phyloP scores from a whole-genome alignment of 176 grass and related monocot species.

The Carex parvula region DNA sequence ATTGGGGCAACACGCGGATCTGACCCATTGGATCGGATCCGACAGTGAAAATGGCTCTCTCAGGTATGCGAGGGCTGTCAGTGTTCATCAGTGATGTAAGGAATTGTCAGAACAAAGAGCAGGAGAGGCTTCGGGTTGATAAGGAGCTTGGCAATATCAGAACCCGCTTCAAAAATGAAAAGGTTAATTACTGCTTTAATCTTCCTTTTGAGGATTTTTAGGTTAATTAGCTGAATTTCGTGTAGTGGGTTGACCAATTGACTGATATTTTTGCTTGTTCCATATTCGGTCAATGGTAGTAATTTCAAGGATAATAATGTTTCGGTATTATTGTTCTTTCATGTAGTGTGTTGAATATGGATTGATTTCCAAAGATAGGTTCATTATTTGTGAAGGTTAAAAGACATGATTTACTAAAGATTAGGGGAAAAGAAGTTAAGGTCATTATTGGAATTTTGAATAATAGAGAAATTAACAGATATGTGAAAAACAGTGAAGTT shows the following conservation, averaged over 20 bases:
- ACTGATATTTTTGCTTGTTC: background rate
- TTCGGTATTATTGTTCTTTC: background rate
- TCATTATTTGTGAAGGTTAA: background rate
- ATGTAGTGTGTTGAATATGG: background rate
- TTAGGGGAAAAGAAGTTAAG: background rate
- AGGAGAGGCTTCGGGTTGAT: constrained; percentile 96
- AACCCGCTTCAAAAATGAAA: constrained; percentile 92
- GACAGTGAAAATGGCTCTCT: constrained; percentile 65
- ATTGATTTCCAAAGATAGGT: background rate
- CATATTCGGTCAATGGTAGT: background rate
- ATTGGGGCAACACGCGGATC: constrained; percentile 50
- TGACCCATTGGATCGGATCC: constrained; percentile 34
- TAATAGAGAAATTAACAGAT: background rate
- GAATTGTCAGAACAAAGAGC: constrained; percentile 99
- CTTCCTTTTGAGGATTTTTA: constrained; percentile 10
- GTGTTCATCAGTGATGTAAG: constrained; percentile 99
- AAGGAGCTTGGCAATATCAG: constrained; percentile 99
- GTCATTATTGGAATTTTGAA: background rate
- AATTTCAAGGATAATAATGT: background rate
- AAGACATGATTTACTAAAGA: background rate
- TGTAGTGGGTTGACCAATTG: background rate
- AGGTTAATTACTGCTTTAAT: constrained; percentile 36
- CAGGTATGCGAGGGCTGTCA: constrained; percentile 92
- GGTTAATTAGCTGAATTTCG: background rate
- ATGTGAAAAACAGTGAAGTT: background rate